Evolutionary conservation across 352 stramenopile species (phyloP).

Genomic region (Globisporangium uncinulatum): DNA sequence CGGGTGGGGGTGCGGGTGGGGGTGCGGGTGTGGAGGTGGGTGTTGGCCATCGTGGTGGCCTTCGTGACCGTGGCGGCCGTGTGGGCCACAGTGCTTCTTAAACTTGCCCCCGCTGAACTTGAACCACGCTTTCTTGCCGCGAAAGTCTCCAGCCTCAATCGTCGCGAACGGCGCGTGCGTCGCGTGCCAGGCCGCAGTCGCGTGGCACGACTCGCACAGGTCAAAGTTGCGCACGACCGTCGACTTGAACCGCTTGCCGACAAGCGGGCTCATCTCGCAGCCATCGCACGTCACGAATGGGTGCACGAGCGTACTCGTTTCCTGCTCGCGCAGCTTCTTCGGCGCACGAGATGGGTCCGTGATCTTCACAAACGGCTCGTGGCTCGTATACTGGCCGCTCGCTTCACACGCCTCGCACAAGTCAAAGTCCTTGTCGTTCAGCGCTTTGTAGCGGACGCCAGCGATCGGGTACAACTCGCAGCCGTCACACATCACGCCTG

Average conservation of each 20-base stretch:
- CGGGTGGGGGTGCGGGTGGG: too few relatives aligned
- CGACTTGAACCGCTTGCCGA: constrained; percentile 65
- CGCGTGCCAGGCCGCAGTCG: constrained; percentile 32
- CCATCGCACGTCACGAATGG: constrained; percentile 50
- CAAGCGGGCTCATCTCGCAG: constrained; percentile 55
- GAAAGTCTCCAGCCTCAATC: constrained; percentile 30
- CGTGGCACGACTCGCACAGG: constrained; percentile 55
- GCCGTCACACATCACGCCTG: constrained; percentile 41
- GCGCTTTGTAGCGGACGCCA: constrained; percentile 76
- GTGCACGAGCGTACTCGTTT: constrained; percentile 25
- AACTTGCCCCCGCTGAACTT: constrained; percentile 20
- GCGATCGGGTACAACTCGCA: constrained; percentile 50
- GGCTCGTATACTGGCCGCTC: constrained; percentile 33
- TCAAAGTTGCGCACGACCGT: constrained; percentile 57
- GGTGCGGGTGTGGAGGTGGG: neutral
- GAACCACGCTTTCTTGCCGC: constrained; percentile 23
- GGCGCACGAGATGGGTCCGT: constrained; percentile 46
- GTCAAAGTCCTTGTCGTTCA: constrained; percentile 70
- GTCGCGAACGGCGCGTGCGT: constrained; percentile 53
- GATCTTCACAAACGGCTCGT: constrained; percentile 80
- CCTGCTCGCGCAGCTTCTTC: constrained; percentile 20
- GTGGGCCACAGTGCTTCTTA: constrained; percentile 15
- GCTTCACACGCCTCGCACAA: constrained; percentile 68
- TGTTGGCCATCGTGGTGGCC: constrained; percentile 4
- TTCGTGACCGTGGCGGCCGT: constrained; percentile 16